phyloP scores from a whole-genome alignment of 2,329 filamentous ascomycete genomes.

The Ophiostoma novo-ulmi region DNA sequence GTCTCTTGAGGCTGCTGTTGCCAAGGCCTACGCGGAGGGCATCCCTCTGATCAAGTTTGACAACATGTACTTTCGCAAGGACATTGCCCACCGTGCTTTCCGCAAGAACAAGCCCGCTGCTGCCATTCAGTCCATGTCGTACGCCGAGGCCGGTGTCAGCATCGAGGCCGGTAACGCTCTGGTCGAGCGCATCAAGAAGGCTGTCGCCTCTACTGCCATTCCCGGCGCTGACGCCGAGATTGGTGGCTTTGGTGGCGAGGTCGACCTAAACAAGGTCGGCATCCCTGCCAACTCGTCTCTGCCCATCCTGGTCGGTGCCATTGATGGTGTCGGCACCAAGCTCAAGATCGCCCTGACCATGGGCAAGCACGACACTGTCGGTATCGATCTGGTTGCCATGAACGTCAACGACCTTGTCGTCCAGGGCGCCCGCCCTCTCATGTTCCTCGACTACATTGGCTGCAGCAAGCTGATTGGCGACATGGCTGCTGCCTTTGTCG shows the following conservation, averaged over 20 bases:
- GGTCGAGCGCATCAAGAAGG: conserved; percentile 84
- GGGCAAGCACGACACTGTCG: conserved; percentile 87
- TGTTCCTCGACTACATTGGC: conserved; percentile 97
- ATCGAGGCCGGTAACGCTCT: conserved; percentile 93
- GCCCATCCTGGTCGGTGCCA: conserved; percentile 84
- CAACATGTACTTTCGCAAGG: conserved; percentile 85
- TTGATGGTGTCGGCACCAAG: conserved; percentile 95
- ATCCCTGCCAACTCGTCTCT: conserved; percentile 65
- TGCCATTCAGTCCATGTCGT: conserved; percentile 63
- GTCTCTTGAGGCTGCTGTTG: conserved; percentile 75
- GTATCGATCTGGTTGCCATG: conserved; percentile 96
- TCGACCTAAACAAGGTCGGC: conserved; percentile 70
- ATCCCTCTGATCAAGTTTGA: conserved; percentile 76
- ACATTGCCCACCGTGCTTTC: conserved; percentile 79
- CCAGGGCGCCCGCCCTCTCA: conserved; percentile 87
- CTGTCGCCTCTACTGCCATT: conserved; percentile 77
- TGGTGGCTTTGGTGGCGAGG: conserved; percentile 87
- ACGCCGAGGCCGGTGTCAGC: conserved; percentile 87
- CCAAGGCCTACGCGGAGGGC: conserved; percentile 73
- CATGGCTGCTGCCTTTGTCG: conserved; percentile 77
- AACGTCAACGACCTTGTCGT: conserved; percentile 98
- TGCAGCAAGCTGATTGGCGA: conserved; percentile 80
- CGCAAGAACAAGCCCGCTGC: conserved; percentile 34
- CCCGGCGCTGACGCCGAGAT: conserved; percentile 89
- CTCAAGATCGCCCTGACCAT: conserved; percentile 91